Base-by-base conservation (phyloP, 2,329 filamentous ascomycete species). In the Colletotrichum sp. region DNA sequence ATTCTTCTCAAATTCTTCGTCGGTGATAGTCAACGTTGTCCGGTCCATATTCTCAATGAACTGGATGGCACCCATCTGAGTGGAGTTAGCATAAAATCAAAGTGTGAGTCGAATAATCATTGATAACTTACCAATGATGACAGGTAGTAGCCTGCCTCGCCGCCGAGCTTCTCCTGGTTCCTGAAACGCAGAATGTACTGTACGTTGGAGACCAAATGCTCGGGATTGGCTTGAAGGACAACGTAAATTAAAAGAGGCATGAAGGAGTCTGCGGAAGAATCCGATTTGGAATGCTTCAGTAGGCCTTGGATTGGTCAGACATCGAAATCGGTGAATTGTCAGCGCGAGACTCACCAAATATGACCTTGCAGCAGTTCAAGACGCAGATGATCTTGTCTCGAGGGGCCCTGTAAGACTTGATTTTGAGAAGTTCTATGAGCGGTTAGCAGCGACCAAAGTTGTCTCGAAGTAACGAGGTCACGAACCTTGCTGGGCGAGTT, bases 341-440 rank as follows among this genome's bases (percentile, higher is more conserved):
- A 7, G 7, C 4, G 5, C 2, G 6, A 18, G 24, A 80, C 90
- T 79, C 85, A 95, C 95, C 97, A 84, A 99, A 99, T 78, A 99
- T 99, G 78, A 99, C 98, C 86, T 99, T 99, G 91, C 97, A 99
- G 86, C 96, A 98, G 85, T 99, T 99, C 72, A 99, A 87, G 61
- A 99, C 95, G 84, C 97, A 99, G 66, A 99, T 99, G 71, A 99
- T 97, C 85, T 99, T 99, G 87, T 99, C 97, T 80, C 97, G 90
- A 6, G 97, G 97, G n/a, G 97, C 97, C 79, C 98, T 92, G 83
- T 99, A 99, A 10, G 95, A 97, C 82, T 96, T 98, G 82, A 99
- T 98, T 84, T 99, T 99, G 48, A 98, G 87, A 16, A 99, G 89
- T 85, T 99, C 97, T 95, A 82, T 21, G n/a, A 36, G 61, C 7